A percentile compares a stretch with the other conserved stretches of the same genome.
phyloP scores from a whole-genome alignment of 2,329 filamentous ascomycete genomes.

The Lojkania enalia region DNA sequence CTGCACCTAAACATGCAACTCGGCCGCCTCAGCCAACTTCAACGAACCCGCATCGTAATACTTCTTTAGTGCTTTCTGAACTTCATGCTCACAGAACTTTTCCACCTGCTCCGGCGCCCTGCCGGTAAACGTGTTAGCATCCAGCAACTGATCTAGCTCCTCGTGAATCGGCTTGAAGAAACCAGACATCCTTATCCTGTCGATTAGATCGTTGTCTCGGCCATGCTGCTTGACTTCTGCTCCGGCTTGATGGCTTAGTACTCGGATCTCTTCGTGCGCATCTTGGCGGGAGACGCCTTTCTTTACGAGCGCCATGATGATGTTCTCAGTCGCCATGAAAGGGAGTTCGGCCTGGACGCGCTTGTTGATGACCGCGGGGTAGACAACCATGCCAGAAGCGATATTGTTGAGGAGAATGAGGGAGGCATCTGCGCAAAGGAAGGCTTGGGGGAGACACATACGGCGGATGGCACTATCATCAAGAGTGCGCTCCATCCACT shows the following conservation, averaged over 20 bases:
- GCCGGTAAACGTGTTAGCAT: constrained; percentile 64
- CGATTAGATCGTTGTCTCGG: constrained; percentile 78
- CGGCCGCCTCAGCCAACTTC: constrained; percentile 29
- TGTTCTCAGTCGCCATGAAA: constrained; percentile 74
- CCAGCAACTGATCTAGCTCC: constrained; percentile 69
- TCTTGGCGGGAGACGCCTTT: constrained; percentile 75
- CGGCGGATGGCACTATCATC: constrained; percentile 75
- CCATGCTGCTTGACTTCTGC: constrained; percentile 72
- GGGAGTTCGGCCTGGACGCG: constrained; percentile 77
- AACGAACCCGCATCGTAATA: constrained; percentile 43
- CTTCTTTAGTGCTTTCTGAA: constrained; percentile 52
- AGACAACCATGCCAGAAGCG: constrained; percentile 73
- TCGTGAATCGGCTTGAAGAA: constrained; percentile 75
- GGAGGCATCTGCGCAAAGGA: constrained; percentile 58
- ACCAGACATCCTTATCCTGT: constrained; percentile 69
- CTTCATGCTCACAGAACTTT: constrained; percentile 56
- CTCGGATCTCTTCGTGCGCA: constrained; percentile 81
- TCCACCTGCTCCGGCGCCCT: constrained; percentile 58
- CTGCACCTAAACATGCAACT: constrained; percentile 35
- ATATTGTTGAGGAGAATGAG: constrained; percentile 73
- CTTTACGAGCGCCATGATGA: constrained; percentile 68
- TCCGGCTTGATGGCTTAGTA: constrained; percentile 76
- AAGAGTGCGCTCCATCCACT: constrained; percentile 78
- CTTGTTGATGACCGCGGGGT: constrained; percentile 70
- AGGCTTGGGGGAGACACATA: constrained; percentile 54